Evolutionary conservation across 2,329 filamentous ascomycete genomes (phyloP).

Genomic region (Cordyceps sp.): DNA sequence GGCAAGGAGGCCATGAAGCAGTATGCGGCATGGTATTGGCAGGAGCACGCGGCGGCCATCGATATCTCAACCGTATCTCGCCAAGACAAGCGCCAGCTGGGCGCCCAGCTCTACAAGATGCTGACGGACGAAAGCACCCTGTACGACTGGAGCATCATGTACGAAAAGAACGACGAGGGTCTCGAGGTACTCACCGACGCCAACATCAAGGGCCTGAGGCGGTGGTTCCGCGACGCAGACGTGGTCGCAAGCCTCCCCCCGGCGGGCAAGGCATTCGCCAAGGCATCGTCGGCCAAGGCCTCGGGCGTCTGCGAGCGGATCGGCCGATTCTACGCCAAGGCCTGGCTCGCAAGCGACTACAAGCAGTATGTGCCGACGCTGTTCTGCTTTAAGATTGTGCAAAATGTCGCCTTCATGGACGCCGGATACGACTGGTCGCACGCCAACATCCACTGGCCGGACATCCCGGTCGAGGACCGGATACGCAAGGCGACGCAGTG

Average conservation of each 20-base stretch:
- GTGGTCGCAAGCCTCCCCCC: slow-evolving; percentile 12
- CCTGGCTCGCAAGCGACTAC: slow-evolving; percentile 19
- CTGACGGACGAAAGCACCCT: slow-evolving; percentile 19
- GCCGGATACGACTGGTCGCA: slow-evolving; percentile 20
- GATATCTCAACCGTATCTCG: slow-evolving; percentile 11
- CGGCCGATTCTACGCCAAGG: slow-evolving; percentile 19
- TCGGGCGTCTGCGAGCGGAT: slow-evolving; percentile 19
- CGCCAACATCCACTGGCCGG: slow-evolving; percentile 18
- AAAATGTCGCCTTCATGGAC: slow-evolving; percentile 21
- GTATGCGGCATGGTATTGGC: slow-evolving; percentile 28
- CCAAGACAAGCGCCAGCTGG: slow-evolving; percentile 16
- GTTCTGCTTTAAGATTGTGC: slow-evolving; percentile 26
- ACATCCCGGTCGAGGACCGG: slow-evolving; percentile 15
- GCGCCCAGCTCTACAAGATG: slow-evolving; percentile 17
- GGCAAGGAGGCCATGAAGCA: slow-evolving; percentile 16
- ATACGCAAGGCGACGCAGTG: slow-evolving; percentile 19
- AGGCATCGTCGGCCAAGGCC: slow-evolving; percentile 8
- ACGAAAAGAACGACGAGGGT: slow-evolving; percentile 23
- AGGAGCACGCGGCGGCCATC: slow-evolving; percentile 20
- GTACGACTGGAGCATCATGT: slow-evolving; percentile 22
- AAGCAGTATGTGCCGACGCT: slow-evolving; percentile 20
- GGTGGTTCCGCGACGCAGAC: slow-evolving; percentile 18
- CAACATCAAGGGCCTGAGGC: slow-evolving; percentile 18
- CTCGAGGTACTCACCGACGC: slow-evolving; percentile 21
- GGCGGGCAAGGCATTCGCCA: slow-evolving; percentile 15